phyloP scores from a whole-genome alignment of 352 stramenopile species.

The Globisporangium alternatum region DNA sequence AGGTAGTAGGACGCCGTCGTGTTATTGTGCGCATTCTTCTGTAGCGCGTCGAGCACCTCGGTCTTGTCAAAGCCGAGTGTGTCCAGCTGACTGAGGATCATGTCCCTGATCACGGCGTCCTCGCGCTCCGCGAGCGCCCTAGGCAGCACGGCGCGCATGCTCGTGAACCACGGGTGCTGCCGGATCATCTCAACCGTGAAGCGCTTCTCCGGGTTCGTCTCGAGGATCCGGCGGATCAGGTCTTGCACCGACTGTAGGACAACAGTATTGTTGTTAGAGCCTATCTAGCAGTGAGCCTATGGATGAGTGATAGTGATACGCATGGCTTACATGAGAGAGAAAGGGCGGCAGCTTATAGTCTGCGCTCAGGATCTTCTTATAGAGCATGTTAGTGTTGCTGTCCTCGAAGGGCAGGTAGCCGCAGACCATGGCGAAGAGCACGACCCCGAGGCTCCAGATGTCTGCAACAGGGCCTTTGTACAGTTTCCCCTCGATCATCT shows the following conservation, averaged over 20 bases:
- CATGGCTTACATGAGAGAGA: conserved; percentile 48
- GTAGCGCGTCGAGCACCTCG: conserved; percentile 40
- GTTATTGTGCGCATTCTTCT: conserved; percentile 56
- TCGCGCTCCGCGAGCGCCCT: conserved; percentile 28
- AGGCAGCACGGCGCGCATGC: conserved; percentile 17
- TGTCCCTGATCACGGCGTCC: conserved; percentile 25
- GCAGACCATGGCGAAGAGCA: conserved; percentile 92
- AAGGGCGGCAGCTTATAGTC: conserved; percentile 84
- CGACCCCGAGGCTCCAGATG: conserved; percentile 91
- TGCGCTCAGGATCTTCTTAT: conserved; percentile 91
- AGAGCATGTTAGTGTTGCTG: conserved; percentile 88
- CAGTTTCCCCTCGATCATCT: conserved; percentile 89
- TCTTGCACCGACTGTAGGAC: conserved; percentile 53
- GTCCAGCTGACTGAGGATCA: conserved; percentile 54
- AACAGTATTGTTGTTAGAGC: no score
- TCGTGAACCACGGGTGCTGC: conserved; percentile 75
- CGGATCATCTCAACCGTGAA: conserved; percentile 74
- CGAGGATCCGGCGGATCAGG: conserved; percentile 80
- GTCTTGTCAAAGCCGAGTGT: conserved; percentile 41
- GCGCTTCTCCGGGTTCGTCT: conserved; percentile 80
- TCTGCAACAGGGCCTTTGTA: conserved; percentile 86
- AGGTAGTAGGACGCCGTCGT: conserved; percentile 79
- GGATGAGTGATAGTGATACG: no score
- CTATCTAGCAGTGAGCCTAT: no score
- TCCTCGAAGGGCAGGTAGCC: conserved; percentile 92